Base-by-base conservation (phyloP, 1,139 yeast species). In the Hyphopichia buzzinii region DNA sequence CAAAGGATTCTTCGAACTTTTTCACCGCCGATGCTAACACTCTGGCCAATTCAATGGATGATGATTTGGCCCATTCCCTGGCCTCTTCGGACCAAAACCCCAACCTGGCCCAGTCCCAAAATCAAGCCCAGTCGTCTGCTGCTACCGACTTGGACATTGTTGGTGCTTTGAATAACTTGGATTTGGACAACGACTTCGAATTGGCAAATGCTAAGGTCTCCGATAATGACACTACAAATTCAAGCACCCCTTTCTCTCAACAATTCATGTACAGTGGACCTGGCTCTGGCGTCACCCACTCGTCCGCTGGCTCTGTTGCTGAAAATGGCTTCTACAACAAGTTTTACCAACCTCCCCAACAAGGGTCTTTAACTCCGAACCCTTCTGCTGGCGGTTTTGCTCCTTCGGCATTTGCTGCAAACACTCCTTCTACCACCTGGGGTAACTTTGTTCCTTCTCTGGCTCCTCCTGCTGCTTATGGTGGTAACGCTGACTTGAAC, bases 81-180 rank as follows among this genome's bases (percentile, higher is more conserved):
- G 26, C 17, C 15, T 21, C 32, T 10, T 30, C 32, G 31, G 22
- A 7, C 17, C 31, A 8, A 8, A 7, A 19, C 7, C 19, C 14
- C 17, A 8, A 12, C 4, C 28, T 7, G n/a, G n/a, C 4, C 19
- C 26, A 22, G 16, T 11, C 31, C 19, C n/a, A n/a, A n/a, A n/a
- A n/a, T n/a, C n/a, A n/a, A n/a, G n/a, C n/a, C n/a, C n/a, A n/a
- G n/a, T n/a, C n/a, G n/a, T n/a, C n/a, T n/a, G 17, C 12, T 8
- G 11, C 15, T 8, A 21, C 25, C n/a, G 55, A 57, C 30, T 57
- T 68, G 45, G 74, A 68, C 39, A 65, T 69, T 27, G 73, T 69
- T 24, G 74, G 71, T 6, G 72, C 74, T 7, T 53, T 69, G 29
- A 64, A 62, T 29, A 66, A 59, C 33, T 57, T 70, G 31, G 62